phyloP scores from a whole-genome alignment of 2,329 filamentous ascomycete species.

The Davidsoniella virescens region DNA sequence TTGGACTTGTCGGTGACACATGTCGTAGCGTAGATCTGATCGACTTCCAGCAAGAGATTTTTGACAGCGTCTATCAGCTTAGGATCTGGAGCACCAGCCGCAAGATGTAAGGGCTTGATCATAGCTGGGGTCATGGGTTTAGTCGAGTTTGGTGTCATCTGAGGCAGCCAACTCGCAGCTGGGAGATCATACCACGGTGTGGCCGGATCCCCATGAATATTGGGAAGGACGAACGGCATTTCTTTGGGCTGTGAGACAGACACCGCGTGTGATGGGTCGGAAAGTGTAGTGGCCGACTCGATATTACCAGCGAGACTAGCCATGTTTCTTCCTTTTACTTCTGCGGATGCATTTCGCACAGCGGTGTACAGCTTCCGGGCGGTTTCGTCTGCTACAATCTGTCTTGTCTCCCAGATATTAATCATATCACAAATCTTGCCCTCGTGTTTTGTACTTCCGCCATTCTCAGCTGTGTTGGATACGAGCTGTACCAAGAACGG shows the following conservation, averaged over 20 bases:
- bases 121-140: constrained; percentile 55
- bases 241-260: constrained; percentile 32
- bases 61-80: constrained; percentile 53
- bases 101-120: constrained; percentile 56
- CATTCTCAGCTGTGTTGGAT: constrained; percentile 38
- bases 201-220: constrained; percentile 57
- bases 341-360: constrained; percentile 26
- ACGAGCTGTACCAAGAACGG: constrained; percentile 46
- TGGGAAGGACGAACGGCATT: constrained; percentile 53
- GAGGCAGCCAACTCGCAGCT: constrained; percentile 64
- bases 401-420: constrained; percentile 51
- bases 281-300: constrained; percentile 15
- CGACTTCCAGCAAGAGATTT: constrained; percentile 50
- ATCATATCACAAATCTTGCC: constrained; percentile 49
- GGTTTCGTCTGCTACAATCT: constrained; percentile 40
- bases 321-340: too few relatives aligned
- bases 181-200: constrained; percentile 70
- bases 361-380: constrained; percentile 43
- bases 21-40: constrained; percentile 39
- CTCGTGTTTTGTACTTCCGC: constrained; percentile 47
- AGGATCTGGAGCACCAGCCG: constrained; percentile 50
- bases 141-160: constrained; percentile 60
- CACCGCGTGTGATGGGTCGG: constrained; percentile 12
- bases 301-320: constrained; percentile 7
- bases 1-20: constrained; percentile 16